Conservation (phyloP, 768 basidiomycete genomes). For the Suillus brevipes region DNA sequence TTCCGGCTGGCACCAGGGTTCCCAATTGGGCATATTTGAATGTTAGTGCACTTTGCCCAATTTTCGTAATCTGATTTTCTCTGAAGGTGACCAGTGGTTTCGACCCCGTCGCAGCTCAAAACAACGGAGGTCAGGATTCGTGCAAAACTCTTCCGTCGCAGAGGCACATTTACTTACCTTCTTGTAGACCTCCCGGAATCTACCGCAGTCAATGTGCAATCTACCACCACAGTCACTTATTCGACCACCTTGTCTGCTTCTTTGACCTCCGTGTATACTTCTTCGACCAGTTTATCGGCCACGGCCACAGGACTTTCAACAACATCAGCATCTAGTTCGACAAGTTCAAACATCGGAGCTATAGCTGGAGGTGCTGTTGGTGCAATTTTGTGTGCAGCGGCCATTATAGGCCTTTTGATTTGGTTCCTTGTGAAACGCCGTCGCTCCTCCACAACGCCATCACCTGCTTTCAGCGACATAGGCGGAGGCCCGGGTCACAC, state of each 20-base stretch:
- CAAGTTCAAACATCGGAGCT: conserved; percentile 44
- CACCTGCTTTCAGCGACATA: conserved; percentile 13
- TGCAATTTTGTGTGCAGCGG: conserved; percentile 48
- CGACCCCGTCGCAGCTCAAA: conserved; percentile 40
- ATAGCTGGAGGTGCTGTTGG: conserved; percentile 68
- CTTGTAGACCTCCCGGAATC: conserved; percentile 45
- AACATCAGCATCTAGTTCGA: conserved; percentile 9
- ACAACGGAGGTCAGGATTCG: conserved; percentile 25
- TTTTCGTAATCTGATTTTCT: conserved; percentile 6
- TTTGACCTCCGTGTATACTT: conserved; percentile 9
- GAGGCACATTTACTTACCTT: conserved; percentile 4
- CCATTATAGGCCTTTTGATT: conserved; percentile 38
- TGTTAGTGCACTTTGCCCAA: conserved; percentile 39
- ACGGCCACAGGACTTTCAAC: conserved; percentile 14
- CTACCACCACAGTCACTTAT: conserved; percentile 20
- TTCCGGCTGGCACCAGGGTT: conserved; percentile 52
- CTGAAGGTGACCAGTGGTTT: conserved; percentile 34
- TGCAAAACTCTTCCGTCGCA: not conserved
- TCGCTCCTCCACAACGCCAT: conserved; percentile 23
- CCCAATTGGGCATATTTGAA: conserved; percentile 67
- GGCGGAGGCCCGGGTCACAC: not conserved
- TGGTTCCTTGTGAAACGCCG: conserved; percentile 40
- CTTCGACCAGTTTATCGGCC: conserved; percentile 13
- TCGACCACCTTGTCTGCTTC: conserved; percentile 18
- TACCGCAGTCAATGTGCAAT: conserved; percentile 34